Evolutionary conservation across 345 rosid species (phyloP).

Genomic region (Mallotus nudiflorus): DNA sequence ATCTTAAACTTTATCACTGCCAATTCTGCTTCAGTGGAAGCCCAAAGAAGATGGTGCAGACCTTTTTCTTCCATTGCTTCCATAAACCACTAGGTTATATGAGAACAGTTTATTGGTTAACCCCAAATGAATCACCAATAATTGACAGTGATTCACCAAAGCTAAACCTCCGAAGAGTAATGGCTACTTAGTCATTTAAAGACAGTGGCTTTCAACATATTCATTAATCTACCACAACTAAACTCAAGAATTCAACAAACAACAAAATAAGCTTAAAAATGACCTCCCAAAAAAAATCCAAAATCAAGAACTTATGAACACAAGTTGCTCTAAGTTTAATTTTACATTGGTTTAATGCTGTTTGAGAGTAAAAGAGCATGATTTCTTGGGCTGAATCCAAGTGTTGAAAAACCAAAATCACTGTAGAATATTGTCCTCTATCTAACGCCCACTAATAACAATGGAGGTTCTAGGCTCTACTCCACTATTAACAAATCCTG

Average conservation of each 20-base stretch:
- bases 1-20: slow-evolving; percentile 55
- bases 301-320: no score
- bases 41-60: slow-evolving; percentile 63
- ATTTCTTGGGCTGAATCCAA: slow-evolving; percentile 30
- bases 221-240: no score
- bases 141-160: slow-evolving; percentile 70
- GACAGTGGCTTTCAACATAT: slow-evolving; percentile 51
- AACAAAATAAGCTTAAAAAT: no score
- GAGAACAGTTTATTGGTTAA: slow-evolving; percentile 78
- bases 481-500: slow-evolving; percentile 23
- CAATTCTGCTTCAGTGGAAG: slow-evolving; percentile 45
- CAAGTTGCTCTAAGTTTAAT: no score
- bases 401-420: slow-evolving; percentile 29
- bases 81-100: slow-evolving; percentile 75
- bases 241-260: no score
- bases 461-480: slow-evolving; percentile 14
- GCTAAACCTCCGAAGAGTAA: slow-evolving; percentile 74
- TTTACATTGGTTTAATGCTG: no score
- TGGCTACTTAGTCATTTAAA: slow-evolving; percentile 60
- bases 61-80: slow-evolving; percentile 79
- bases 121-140: slow-evolving; percentile 62
- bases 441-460: slow-evolving; percentile 27
- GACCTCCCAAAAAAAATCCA: no score
- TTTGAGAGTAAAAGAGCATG: no score
- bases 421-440: slow-evolving; percentile 32